phyloP scores from a whole-genome alignment of 1,139 yeast species.

The Candida frijolesensis region DNA sequence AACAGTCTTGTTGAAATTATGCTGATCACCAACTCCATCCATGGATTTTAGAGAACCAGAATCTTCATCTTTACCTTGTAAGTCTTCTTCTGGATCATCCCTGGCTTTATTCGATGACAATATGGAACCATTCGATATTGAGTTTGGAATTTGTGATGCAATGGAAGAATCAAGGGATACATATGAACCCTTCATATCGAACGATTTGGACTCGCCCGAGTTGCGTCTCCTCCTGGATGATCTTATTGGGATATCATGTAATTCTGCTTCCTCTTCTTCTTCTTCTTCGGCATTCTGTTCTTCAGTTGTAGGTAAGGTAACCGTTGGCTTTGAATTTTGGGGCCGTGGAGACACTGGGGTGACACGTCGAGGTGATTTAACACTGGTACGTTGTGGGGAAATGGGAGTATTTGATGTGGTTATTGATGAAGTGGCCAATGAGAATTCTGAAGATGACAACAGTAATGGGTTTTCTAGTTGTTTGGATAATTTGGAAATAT shows the following conservation, averaged over 20 bases:
- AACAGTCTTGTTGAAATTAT: neutral
- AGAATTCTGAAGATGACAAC: neutral
- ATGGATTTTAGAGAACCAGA: neutral
- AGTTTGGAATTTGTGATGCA: constrained; percentile 6
- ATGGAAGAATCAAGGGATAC: constrained; percentile 7
- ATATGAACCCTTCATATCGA: constrained; percentile 4
- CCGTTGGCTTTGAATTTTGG: neutral
- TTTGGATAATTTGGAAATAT: constrained; percentile 4
- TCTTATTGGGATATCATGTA: constrained; percentile 16
- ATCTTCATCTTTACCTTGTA: neutral
- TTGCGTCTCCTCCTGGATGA: constrained; percentile 18
- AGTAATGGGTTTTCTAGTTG: neutral
- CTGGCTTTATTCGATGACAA: constrained; percentile 4
- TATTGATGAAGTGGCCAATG: neutral
- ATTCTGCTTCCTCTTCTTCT: neutral
- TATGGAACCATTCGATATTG: constrained; percentile 8
- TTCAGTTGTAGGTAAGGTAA: neutral
- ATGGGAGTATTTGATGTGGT: neutral
- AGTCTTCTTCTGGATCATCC: neutral
- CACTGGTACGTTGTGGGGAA: neutral
- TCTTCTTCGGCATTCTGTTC: neutral
- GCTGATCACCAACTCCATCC: neutral
- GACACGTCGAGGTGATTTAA: neutral
- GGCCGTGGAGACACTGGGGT: constrained; percentile 1
- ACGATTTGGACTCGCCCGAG: constrained; percentile 6